A percentile compares a stretch with the other conserved stretches of the same genome.
Evolutionary conservation across 1,284 basidiomycete species (phyloP).

Genomic region (Moesziomyces globuligerus): DNA sequence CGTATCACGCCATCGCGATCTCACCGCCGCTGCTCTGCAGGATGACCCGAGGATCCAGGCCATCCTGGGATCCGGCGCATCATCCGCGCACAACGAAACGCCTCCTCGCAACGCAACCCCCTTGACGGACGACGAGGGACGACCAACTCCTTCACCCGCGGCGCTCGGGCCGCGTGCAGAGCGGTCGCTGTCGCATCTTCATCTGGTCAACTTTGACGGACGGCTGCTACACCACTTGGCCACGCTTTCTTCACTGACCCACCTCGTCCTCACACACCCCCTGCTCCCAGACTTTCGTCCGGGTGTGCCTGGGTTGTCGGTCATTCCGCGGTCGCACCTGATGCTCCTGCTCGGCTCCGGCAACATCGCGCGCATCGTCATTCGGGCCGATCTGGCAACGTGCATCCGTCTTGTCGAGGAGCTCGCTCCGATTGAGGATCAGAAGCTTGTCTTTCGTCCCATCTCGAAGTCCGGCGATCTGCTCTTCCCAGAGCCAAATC

Average conservation of each 20-base stretch:
- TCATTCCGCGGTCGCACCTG: constrained; percentile 37
- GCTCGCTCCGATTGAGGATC: constrained; percentile 31
- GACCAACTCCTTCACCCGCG: neutral
- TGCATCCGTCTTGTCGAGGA: constrained; percentile 44
- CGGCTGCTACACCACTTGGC: constrained; percentile 42
- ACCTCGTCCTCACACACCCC: constrained; percentile 42
- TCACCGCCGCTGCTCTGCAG: constrained; percentile 27
- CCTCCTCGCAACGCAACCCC: neutral
- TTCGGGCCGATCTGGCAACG: constrained; percentile 25
- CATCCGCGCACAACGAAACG: neutral
- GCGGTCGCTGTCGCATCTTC: constrained; percentile 37
- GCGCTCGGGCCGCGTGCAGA: neutral
- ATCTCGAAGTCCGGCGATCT: constrained; percentile 6
- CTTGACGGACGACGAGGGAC: neutral
- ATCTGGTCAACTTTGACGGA: constrained; percentile 40
- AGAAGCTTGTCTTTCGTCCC: constrained; percentile 43
- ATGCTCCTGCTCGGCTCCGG: constrained; percentile 39
- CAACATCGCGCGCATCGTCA: constrained; percentile 24
- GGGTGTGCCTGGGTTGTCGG: constrained; percentile 24
- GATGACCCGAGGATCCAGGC: constrained; percentile 31
- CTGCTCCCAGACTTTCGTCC: constrained; percentile 9
- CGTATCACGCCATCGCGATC: constrained; percentile 35
- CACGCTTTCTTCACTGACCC: constrained; percentile 32
- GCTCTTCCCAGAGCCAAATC: constrained; percentile 6
- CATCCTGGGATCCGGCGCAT: constrained; percentile 7